phyloP scores from a whole-genome alignment of 2,329 filamentous ascomycete species.

The Colletotrichum liriopes region DNA sequence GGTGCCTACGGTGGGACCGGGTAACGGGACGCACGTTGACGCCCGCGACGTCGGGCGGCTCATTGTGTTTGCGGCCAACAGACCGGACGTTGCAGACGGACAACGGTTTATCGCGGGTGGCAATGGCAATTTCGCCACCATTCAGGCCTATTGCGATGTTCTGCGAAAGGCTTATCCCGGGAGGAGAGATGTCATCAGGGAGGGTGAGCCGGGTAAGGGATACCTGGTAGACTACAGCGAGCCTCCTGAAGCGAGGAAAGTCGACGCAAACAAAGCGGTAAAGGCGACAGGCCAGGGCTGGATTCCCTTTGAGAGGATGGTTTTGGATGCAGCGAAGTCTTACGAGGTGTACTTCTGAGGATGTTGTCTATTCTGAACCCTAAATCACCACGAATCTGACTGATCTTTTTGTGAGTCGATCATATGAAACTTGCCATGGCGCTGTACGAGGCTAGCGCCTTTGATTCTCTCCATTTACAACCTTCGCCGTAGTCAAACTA shows the following conservation, averaged over 20 bases:
- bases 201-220: constrained; percentile 35
- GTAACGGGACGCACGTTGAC: constrained; percentile 36
- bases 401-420: neutral
- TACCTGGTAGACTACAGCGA: constrained; percentile 34
- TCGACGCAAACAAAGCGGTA: constrained; percentile 39
- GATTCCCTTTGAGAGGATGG: constrained; percentile 32
- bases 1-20: constrained; percentile 11
- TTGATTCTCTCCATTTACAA: no score
- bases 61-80: constrained; percentile 28
- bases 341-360: constrained; percentile 32
- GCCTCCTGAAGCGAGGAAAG: neutral
- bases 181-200: constrained; percentile 17
- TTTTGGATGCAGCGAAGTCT: constrained; percentile 39
- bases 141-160: constrained; percentile 33
- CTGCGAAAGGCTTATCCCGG: constrained; percentile 28
- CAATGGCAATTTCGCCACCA: constrained; percentile 17
- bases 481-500: no score
- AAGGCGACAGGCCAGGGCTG: constrained; percentile 30
- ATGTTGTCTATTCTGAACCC: no score
- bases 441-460: no score
- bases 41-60: constrained; percentile 39
- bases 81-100: neutral
- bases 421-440: no score
- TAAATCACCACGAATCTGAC: neutral
- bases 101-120: constrained; percentile 31